Evolutionary conservation across 192 early-diverging fungal genomes (phyloP), one percentile per base, ranked within the genome.

Genomic region (Gryganskiella cystojenkinii): DNA sequence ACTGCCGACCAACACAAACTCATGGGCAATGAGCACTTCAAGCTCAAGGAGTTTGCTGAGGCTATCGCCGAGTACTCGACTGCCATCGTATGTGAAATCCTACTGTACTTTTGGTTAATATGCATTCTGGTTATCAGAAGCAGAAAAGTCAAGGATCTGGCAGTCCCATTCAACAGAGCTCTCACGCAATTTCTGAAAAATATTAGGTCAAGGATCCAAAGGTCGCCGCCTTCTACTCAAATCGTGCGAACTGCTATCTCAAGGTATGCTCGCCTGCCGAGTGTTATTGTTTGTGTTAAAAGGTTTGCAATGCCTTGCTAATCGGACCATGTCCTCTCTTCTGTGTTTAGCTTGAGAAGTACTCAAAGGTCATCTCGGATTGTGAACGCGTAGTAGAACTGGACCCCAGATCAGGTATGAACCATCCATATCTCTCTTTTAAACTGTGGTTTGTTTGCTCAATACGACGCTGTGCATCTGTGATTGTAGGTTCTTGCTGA

Each of bases 171-270:
- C 45, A 54, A 20, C 1, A 2, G 42, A 0, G 35, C 27, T 43
- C 31, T 22, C 2, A 31, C 27, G 46, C 31, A 2, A 15, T 34
- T 22, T 17, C 31, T 17, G 20, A 22, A 9, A 30, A 35, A 15
- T 17, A 24, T 24, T 73, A 90, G 86, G 90, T 90, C 65, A 78
- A 92, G 59, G 82, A 89, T 63, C 84, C 91, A 3, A 74, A 37
- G 10, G 84, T 89, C 46, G 75, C 89, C 19, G 74, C 86, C 4
- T 96, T 93, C 70, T 96, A 90, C 72, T 92, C 92, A n/a, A 96
- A 96, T 64, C 80, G 95, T 13, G 94, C 94, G 14, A 83, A 94
- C 13, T 92, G 90, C 59, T 89, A 88, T 55, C 84, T 92, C 27
- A 88, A 87, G 62, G 85, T 84, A 79, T 43, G 42, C 13, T 4